Evolutionary conservation across 1,284 basidiomycete species (phyloP), one percentile per base, ranked within the genome.

Genomic region (Leccinum solheimii): DNA sequence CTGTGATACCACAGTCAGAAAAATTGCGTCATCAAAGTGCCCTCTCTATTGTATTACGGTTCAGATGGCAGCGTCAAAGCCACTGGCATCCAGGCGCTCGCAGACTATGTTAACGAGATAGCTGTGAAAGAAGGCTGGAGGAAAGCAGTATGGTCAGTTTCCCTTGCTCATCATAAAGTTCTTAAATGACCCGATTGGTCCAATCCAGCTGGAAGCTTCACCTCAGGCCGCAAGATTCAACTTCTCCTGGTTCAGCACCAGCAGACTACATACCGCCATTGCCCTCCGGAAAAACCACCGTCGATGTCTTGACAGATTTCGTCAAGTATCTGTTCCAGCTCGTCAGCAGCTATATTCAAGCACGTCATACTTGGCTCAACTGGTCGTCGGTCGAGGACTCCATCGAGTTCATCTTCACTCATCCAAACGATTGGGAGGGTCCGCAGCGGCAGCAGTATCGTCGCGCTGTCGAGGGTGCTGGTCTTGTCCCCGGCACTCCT

Each of bases 281-380:
- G 16, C 40, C 40, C n/a, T 43, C 7, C 19, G 40, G 40, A 3
- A 43, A 50, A 26, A 50, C 72, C 1, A 74, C 77, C 1, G 64
- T 79, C 0, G 75, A 80, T 3, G 76, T 86, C 26, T 78, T 83
- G 36, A 75, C 77, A 3, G 85, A 86, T 63, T 84, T 83, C 21
- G 11, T 48, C 11, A 21, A 48, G 11, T 86, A 86, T 61, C 73
- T 86, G 1, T 78, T 76, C 61, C 49, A 68, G 3, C 83, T 82
- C 51, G 74, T 82, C 0, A 67, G 73, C 5, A 72, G 62, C 1
- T 86, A 79, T 64, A 83, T 86, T 40, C 66, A 72, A 40, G 80
- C 83, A 45, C 76, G 78, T 0, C 78, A 82, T 57, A 72, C 76
- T 0, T 77, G 73, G 51, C 81, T 83, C 2, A 62, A 79, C 7